phyloP scores from a whole-genome alignment of 768 basidiomycete genomes.

The Termitomyces heimii region DNA sequence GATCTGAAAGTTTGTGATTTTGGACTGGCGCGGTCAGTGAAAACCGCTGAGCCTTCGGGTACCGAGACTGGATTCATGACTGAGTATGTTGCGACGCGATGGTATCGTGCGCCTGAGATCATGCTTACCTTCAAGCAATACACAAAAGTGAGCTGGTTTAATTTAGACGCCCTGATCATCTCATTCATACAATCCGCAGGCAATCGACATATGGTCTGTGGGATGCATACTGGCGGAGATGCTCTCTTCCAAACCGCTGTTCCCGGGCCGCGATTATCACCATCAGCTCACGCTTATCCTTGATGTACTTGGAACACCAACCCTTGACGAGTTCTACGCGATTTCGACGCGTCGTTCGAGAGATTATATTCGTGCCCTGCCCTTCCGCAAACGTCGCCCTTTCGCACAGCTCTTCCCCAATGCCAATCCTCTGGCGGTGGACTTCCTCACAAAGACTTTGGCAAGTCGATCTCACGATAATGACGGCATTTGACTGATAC shows the following conservation, averaged over 20 bases:
- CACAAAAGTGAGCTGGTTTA: conserved; percentile 56
- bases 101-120: conserved; percentile 99
- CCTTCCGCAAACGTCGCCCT: conserved; percentile 83
- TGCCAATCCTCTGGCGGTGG: conserved; percentile 68
- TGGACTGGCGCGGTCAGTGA: conserved; percentile 87
- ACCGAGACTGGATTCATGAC: conserved; percentile 91
- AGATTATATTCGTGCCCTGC: conserved; percentile 92
- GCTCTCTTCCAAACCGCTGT: conserved; percentile 94
- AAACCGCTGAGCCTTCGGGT: conserved; percentile 78
- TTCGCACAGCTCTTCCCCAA: conserved; percentile 88
- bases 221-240: conserved; percentile 93
- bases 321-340: conserved; percentile 95
- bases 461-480: conserved; percentile 28
- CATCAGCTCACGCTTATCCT: conserved; percentile 94
- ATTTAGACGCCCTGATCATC: background rate
- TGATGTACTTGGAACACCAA: conserved; percentile 95
- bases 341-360: conserved; percentile 90
- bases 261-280: conserved; percentile 96
- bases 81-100: conserved; percentile 96
- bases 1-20: conserved; percentile 96
- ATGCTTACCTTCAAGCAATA: conserved; percentile 99
- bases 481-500: background rate
- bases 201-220: conserved; percentile 87
- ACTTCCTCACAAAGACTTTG: conserved; percentile 76
- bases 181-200: conserved; percentile 29